Conservation (phyloP, 345 rosid genomes). For the Syzygium grande region DNA sequence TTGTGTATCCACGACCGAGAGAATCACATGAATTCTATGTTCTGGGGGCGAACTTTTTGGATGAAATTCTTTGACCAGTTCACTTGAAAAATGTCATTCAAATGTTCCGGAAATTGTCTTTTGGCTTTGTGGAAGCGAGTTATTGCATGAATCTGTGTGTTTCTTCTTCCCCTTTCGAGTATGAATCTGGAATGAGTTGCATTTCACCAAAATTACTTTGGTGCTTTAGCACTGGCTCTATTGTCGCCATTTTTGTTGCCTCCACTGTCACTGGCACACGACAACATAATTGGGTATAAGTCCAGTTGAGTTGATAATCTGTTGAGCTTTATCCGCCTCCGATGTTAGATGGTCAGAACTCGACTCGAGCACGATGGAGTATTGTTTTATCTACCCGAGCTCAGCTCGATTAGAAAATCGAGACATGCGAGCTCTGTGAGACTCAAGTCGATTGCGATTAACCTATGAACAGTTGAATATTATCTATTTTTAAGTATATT, state of each 20-base stretch:
- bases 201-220: neutral
- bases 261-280: neutral
- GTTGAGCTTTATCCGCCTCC: neutral
- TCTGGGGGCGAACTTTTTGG: neutral
- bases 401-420: neutral
- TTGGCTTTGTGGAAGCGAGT: neutral
- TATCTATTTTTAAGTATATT: neutral
- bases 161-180: neutral
- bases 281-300: neutral
- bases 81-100: neutral
- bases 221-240: neutral
- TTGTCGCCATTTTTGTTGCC: neutral
- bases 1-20: neutral
- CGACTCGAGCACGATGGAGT: neutral
- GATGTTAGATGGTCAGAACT: neutral
- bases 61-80: neutral
- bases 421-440: neutral
- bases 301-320: neutral
- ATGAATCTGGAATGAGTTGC: neutral
- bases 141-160: neutral
- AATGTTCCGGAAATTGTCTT: neutral
- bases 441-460: neutral
- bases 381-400: neutral
- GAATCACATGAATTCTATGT: neutral
- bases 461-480: neutral